Evolutionary conservation across 345 rosid species (phyloP).

Genomic region (Citrus sp.): DNA sequence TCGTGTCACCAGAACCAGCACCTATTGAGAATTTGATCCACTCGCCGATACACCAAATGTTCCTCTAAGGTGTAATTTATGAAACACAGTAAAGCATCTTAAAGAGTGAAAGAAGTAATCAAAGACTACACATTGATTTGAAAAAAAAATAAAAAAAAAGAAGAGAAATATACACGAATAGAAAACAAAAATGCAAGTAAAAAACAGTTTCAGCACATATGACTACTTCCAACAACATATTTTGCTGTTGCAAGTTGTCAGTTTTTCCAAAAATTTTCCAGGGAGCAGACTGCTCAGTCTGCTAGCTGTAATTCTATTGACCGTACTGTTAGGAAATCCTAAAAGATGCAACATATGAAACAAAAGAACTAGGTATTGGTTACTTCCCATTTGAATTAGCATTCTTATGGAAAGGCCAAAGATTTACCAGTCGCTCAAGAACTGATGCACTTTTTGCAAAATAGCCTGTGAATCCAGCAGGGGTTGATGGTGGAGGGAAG

Average conservation of each 20-base stretch:
- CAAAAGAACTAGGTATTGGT: slow-evolving; percentile 12
- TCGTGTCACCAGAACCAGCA: not conserved
- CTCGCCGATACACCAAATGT: not conserved
- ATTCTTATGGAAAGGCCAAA: slow-evolving; percentile 72
- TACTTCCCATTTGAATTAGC: slow-evolving; percentile 42
- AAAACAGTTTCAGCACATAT: not conserved
- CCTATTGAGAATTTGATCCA: not conserved
- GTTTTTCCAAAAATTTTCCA: not conserved
- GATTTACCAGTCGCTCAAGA: slow-evolving; percentile 72
- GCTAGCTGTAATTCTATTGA: not conserved
- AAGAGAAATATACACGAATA: not conserved
- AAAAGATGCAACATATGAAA: not conserved
- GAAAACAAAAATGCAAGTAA: not conserved
- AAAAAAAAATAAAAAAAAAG: too few species aligned
- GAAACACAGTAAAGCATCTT: not conserved
- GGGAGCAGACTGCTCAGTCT: not conserved
- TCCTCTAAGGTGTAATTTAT: not conserved
- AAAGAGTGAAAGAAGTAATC: not conserved
- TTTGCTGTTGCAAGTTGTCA: not conserved
- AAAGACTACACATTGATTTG: not conserved
- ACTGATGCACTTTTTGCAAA: slow-evolving; percentile 93
- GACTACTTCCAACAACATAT: not conserved
- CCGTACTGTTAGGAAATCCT: not conserved
- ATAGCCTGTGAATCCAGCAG: slow-evolving; percentile 95
- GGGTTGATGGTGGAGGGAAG: slow-evolving; percentile 86